These are phyloP conservation scores for Zostera marina DNA, from an alignment of 116 monocot genomes.

Conservation along the genomic window DNA sequence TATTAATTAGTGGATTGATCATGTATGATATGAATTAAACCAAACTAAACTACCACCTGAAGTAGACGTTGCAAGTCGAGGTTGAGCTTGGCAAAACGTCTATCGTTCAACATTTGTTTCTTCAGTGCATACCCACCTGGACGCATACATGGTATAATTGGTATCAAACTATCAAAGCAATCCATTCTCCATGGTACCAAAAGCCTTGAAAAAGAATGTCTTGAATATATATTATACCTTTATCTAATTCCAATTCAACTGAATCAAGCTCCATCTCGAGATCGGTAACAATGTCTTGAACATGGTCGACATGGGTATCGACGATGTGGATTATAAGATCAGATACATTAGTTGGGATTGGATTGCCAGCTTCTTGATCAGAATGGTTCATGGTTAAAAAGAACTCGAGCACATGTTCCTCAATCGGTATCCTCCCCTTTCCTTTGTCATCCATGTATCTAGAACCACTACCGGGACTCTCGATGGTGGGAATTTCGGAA, in stretches of 20 bases:
- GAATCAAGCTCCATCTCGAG: slow-evolving; percentile 86
- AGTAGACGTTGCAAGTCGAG: slow-evolving; percentile 79
- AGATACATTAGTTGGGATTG: slow-evolving; percentile 45
- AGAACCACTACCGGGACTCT: neutral
- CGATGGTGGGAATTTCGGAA: slow-evolving; percentile 56
- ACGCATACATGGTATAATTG: too few species aligned
- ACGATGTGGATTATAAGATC: slow-evolving; percentile 68
- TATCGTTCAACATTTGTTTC: slow-evolving; percentile 86
- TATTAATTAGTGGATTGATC: neutral
- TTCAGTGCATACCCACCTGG: slow-evolving; percentile 62
- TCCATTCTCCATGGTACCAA: too few species aligned
- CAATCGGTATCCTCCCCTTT: slow-evolving; percentile 30
- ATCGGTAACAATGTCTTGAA: slow-evolving; percentile 79
- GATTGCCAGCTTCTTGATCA: slow-evolving; percentile 74
- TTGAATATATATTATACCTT: slow-evolving; percentile 22
- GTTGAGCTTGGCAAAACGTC: slow-evolving; percentile 88
- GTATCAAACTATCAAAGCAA: too few species aligned
- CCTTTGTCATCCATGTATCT: slow-evolving; percentile 3
- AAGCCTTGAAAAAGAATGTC: too few species aligned
- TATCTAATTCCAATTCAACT: slow-evolving; percentile 74
- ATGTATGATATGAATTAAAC: too few species aligned
- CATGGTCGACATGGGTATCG: slow-evolving; percentile 83
- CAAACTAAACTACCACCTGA: too few species aligned
- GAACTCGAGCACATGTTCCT: slow-evolving; percentile 63
- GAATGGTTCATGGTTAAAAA: slow-evolving; percentile 85